Percentiles rank a stretch among this genome's conserved stretches.
Conservation (phyloP, 139 green algal species). For the Chlamydomonas schloesseri region DNA sequence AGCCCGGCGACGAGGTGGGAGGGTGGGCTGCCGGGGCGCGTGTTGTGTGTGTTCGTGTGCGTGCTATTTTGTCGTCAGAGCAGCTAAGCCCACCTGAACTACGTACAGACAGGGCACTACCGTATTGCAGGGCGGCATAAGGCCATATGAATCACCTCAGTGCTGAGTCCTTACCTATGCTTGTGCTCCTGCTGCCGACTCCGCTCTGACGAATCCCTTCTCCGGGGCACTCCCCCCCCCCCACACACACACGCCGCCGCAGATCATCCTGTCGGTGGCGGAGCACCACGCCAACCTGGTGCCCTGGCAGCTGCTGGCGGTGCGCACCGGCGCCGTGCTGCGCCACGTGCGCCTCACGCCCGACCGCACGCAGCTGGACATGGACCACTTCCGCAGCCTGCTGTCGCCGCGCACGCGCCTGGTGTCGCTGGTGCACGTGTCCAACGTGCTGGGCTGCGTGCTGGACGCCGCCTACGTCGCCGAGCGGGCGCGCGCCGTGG, state of each 20-base stretch:
- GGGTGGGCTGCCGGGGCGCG: neutral
- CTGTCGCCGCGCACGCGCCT: constrained; percentile 80
- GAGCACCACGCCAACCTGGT: constrained; percentile 99
- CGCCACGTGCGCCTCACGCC: constrained; percentile 75
- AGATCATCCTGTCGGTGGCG: constrained; percentile 93
- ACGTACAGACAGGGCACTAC: too few relatives aligned
- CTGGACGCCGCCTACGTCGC: constrained; percentile 70
- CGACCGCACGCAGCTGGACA: constrained; percentile 79
- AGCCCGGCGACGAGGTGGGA: constrained; percentile 94
- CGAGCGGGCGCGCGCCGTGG: constrained; percentile 62
- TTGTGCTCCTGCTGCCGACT: too few relatives aligned
- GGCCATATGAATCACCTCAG: too few relatives aligned
- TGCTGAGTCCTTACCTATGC: too few relatives aligned
- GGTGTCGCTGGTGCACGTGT: constrained; percentile 93
- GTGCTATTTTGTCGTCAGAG: too few relatives aligned
- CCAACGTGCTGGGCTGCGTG: constrained; percentile 92
- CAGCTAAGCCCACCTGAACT: too few relatives aligned
- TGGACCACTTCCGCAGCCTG: constrained; percentile 63
- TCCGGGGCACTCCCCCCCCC: too few relatives aligned
- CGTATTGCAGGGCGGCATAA: too few relatives aligned
- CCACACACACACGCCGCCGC: constrained; percentile 11
- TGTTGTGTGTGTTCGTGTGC: too few relatives aligned
- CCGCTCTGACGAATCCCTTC: too few relatives aligned
- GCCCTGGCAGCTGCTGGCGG: constrained; percentile 95
- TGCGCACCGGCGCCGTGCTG: constrained; percentile 86